Evolutionary conservation across 1,284 basidiomycete species (phyloP).

Genomic region (Rhizoctonia solani): DNA sequence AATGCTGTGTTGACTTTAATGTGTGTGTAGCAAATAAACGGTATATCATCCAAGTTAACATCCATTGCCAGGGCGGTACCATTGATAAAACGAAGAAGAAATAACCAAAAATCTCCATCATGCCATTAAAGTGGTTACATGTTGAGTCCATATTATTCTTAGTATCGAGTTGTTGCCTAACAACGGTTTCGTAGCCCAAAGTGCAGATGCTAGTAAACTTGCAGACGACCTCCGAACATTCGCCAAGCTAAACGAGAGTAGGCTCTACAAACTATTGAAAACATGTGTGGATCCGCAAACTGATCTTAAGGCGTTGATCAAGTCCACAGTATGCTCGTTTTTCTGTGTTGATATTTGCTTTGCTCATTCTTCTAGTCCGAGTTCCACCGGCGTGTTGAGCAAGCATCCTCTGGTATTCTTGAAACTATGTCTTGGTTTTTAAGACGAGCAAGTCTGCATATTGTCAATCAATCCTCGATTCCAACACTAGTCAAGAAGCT

Average conservation of each 20-base stretch:
- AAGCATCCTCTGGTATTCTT: conserved; percentile 62
- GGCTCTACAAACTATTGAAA: conserved; percentile 83
- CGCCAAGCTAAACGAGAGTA: conserved; percentile 83
- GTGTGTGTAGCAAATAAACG: conserved; percentile 52
- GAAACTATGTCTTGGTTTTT: conserved; percentile 76
- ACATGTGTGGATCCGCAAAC: conserved; percentile 81
- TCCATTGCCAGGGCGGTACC: conserved; percentile 68
- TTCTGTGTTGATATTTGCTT: neutral
- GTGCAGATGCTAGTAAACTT: conserved; percentile 74
- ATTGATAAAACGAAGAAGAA: conserved; percentile 77
- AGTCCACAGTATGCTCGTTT: conserved; percentile 63
- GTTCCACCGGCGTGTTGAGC: conserved; percentile 74
- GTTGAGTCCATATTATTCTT: conserved; percentile 57
- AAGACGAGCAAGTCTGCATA: conserved; percentile 69
- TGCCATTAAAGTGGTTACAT: conserved; percentile 61
- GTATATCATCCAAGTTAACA: neutral
- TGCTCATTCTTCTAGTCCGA: conserved; percentile 60
- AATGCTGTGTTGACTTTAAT: conserved; percentile 76
- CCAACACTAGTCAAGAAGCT: conserved; percentile 65
- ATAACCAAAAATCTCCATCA: conserved; percentile 60
- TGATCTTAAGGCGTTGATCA: conserved; percentile 80
- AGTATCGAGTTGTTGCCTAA: neutral
- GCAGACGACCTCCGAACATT: conserved; percentile 80
- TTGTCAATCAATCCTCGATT: conserved; percentile 85
- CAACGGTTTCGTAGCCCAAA: conserved; percentile 50